Base-by-base conservation (phyloP, 2,329 filamentous ascomycete species). In the Xylariales sp. region DNA sequence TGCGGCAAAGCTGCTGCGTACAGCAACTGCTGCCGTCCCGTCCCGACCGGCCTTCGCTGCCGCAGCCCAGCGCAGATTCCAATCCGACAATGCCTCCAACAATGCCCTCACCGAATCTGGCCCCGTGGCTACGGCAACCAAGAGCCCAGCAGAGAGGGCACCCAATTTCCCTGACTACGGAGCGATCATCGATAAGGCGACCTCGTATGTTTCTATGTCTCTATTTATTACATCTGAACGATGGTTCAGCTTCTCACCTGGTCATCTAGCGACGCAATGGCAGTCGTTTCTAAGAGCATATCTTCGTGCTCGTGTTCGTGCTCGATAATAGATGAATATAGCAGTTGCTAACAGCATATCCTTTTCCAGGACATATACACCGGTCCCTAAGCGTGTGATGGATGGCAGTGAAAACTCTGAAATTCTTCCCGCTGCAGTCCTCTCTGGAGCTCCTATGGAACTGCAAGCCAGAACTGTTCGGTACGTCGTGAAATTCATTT, bases 391-490 rank as follows among this genome's bases (percentile, higher is more conserved):
- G 70, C 77, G 82, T 48, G 76, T 96, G 43, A 88, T 95, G 77
- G 84, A 95, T 57, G 93, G 90, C 55, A 94, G 85, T 59, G 91
- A 97, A 67, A 80, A 84, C 29, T 78, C 73, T 27, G 78, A 84
- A 4, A 69, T 80, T 42, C 74, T 93, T 29, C 80, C 90, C 36
- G 93, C 91, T 18, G 88, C 89, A 43, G 78, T 93, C 19, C 74
- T 96, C 21, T 97, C 93, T 4, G 93, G 91, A 35, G 93, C 93
- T 32, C 94, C 93, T 20, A 78, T 90, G 40, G 94, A 98, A 61
- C 78, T 98, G 14, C 90, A 98, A 70, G 90, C 87, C 46, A 82
- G 93, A 53, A 91, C 86, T 52, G 94, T 97, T 54, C 85, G 91
- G 90, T 96, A 81, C 46, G 75, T 56, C 19, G 19, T 25, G 19